Base-by-base conservation (phyloP, 331 rosid species). In the Quercus lobata region DNA sequence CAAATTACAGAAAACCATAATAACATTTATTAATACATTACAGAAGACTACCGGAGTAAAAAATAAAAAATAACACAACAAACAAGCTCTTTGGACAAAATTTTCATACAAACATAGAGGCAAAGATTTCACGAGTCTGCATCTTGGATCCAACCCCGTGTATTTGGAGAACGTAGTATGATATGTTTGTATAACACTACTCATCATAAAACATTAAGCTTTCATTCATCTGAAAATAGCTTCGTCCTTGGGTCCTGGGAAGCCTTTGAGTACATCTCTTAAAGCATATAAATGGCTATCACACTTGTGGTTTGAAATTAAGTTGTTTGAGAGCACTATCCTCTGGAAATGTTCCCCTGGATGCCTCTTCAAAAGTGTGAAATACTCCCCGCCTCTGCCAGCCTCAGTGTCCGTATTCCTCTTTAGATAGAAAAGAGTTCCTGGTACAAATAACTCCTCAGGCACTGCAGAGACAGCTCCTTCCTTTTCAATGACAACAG, bases 221-320 rank as follows among this genome's bases (percentile, higher is more conserved):
- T 65, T 56, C 21, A 63, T 82, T 78, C 32, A 84, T 82, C 80
- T 41, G 58, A 83, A 87, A 75, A 86, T 84, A 84, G 72, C 84
- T 87, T 94, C 94, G 75, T 91, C 80, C 0, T 81, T 81, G 12
- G 76, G 6, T 78, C 91, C 85, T 1, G 99, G 97, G 57, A 91
- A 57, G 72, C 89, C 94, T 84, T 96, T 91, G 37, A 96, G 96
- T 32, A 93, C 97, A 82, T 96, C 97, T 88, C 99, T 90, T 75
- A 91, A 87, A 54, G 99, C 99, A 83, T 88, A 80, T 72, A 82
- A 87, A 87, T 93, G 97, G 86, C 86, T 93, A 62, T 91, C 99
- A 78, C 98, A 93, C 87, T 68, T 91, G 83, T 96, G 99, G 78
- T 89, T 96, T 49, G 99, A 89, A 81, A 96, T 82, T 79, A 90